A percentile compares a stretch with the other conserved stretches of the same genome.
phyloP scores from a whole-genome alignment of 768 basidiomycete genomes.

The Tricholoma furcatifolium region DNA sequence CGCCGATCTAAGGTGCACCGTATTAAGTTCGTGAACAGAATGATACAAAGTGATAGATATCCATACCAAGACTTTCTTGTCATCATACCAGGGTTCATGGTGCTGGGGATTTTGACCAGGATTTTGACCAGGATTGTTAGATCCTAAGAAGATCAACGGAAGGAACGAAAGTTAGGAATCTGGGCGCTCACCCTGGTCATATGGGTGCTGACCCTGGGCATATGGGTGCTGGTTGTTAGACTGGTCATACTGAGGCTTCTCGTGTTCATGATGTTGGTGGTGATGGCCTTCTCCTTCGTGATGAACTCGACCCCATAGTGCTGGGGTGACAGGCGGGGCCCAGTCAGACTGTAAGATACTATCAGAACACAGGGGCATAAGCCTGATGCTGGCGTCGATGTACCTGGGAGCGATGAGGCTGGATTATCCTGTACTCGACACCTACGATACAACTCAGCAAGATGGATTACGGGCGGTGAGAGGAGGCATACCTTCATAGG shows the following conservation, averaged over 20 bases:
- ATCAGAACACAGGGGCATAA: background rate
- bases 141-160: slow-evolving; percentile 6
- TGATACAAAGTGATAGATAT: slow-evolving; percentile 35
- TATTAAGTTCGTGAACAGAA: background rate
- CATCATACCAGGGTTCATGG: slow-evolving; percentile 51
- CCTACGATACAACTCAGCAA: slow-evolving; percentile 31
- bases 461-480: background rate
- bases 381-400: background rate
- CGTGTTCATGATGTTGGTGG: slow-evolving; percentile 24
- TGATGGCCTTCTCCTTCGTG: slow-evolving; percentile 27
- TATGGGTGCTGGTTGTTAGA: slow-evolving; percentile 27
- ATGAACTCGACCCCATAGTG: slow-evolving; percentile 61
- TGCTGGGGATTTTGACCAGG: slow-evolving; percentile 14
- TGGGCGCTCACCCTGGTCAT: slow-evolving; percentile 15
- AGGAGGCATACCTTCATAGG: slow-evolving; percentile 45
- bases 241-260: slow-evolving; percentile 25
- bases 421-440: slow-evolving; percentile 64
- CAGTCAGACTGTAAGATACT: slow-evolving; percentile 54
- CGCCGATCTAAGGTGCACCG: slow-evolving; percentile 50
- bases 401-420: slow-evolving; percentile 70
- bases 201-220: slow-evolving; percentile 20
- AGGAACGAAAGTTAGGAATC: slow-evolving; percentile 9
- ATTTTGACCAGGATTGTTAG: slow-evolving; percentile 8
- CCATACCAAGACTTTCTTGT: slow-evolving; percentile 56
- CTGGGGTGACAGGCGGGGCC: slow-evolving; percentile 60